Percentiles rank a stretch among this genome's conserved stretches.
Evolutionary conservation across 139 green algal genomes (phyloP).

Genomic region (Pleodorina starrii): DNA sequence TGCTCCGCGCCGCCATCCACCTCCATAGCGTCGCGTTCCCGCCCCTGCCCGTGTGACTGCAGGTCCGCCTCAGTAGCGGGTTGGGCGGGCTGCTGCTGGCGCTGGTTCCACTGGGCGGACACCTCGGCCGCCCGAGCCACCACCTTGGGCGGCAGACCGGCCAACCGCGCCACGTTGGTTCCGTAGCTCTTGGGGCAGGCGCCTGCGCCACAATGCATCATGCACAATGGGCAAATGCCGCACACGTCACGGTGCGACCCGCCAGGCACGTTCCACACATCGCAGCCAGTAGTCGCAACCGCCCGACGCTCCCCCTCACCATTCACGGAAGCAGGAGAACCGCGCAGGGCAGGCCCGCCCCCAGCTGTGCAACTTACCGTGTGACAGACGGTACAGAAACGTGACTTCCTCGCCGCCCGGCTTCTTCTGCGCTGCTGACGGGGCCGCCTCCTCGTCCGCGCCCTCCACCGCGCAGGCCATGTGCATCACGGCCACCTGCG

Average conservation of each 20-base stretch:
- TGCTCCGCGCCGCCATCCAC: not conserved
- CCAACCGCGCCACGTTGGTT: constrained; percentile 94
- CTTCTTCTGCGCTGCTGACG: not conserved
- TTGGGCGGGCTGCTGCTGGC: not conserved
- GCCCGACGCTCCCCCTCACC: too few species aligned
- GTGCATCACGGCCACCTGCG: constrained; percentile 82
- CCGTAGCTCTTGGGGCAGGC: constrained; percentile 96
- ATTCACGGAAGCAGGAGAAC: too few species aligned
- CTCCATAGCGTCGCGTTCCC: not conserved
- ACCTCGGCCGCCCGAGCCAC: constrained; percentile 67
- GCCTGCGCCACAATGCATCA: constrained; percentile 45
- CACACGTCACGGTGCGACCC: too few species aligned
- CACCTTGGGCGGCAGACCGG: constrained; percentile 87
- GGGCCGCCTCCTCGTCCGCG: not conserved
- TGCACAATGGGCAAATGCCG: too few species aligned
- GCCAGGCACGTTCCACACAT: too few species aligned
- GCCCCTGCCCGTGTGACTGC: not conserved
- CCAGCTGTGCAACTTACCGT: not conserved
- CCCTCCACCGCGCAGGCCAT: constrained; percentile 87
- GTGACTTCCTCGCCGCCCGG: constrained; percentile 80
- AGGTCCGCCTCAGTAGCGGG: not conserved
- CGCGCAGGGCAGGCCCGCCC: too few species aligned
- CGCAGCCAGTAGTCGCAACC: too few species aligned
- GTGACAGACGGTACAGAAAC: constrained; percentile 92
- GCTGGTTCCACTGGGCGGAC: not conserved